These are phyloP conservation scores for Jasminum sambac DNA, from an alignment of 257 asterid genomes.

Conservation along the genomic window DNA sequence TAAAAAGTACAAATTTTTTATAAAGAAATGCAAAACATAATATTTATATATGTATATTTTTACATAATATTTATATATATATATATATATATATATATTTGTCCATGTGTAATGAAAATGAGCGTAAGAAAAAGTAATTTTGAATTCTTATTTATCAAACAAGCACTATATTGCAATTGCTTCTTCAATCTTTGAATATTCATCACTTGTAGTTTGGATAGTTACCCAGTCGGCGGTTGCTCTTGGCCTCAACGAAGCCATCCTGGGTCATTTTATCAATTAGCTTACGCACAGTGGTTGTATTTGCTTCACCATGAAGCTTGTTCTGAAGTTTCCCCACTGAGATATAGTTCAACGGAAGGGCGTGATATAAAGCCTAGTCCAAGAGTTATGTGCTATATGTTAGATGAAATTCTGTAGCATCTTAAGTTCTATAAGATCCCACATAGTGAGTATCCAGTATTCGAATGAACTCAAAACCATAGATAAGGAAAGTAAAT, in stretches of 20 bases:
- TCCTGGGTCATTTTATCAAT: conserved; percentile 84
- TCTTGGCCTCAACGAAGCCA: conserved; percentile 70
- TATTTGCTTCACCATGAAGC: conserved; percentile 76
- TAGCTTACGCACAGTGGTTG: conserved; percentile 60
- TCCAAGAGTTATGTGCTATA: conserved; percentile 15
- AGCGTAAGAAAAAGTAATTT: no score
- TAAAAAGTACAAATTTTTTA: no score
- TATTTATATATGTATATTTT: no score
- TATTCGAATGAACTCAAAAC: not conserved
- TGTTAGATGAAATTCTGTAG: not conserved
- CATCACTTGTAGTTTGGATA: not conserved
- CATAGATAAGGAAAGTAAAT: not conserved
- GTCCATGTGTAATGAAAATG: no score
- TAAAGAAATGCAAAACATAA: no score
- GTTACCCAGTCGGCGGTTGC: conserved; percentile 81
- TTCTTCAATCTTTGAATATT: conserved; percentile 8
- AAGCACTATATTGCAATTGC: conserved; percentile 9
- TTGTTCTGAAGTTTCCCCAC: conserved; percentile 71
- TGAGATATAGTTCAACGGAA: conserved; percentile 72
- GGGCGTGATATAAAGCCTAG: conserved; percentile 92
- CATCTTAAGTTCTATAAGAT: conserved; percentile 1
- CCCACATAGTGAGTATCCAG: not conserved
- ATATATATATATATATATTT: no score
- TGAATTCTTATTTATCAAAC: no score
- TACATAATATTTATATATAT: no score